Base-by-base conservation (phyloP, 1,139 yeast species). In the Candida tetrigidarum region DNA sequence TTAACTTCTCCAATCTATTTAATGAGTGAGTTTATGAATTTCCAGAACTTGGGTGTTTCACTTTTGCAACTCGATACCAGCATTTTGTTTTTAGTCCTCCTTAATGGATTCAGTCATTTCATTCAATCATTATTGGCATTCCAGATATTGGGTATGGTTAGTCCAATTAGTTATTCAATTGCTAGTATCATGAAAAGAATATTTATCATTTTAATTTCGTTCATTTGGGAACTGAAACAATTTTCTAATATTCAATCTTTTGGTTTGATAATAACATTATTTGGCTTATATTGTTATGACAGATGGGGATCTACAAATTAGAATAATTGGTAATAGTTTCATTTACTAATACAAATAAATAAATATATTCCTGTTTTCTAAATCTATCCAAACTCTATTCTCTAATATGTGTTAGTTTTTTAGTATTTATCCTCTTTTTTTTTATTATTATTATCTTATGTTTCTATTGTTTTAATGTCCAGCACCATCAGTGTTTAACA, bases 81-180 rank as follows among this genome's bases (percentile, higher is more conserved):
- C 10, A 67, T 75, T 3, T 37, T 68, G 2, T 36, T 52, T 0
- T 59, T 82, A 37, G 71, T 84, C 25, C 27, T 78, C 10, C 46
- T 83, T 10, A 86, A 92, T 64, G 97, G 97, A 5, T 52, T 83
- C 4, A 77, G 91, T 11, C 98, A 92, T 67, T 92, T 91, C 57
- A 63, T 83, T 47, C 98, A 92, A 67, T 86, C 95, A 41, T 71
- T 92, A 59, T 70, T 91, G 46, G 97, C 97, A 27, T 92, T 92
- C 66, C 96, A 90, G 65, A 81, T 92, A 40, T 78, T 92, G 55
- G 97, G 97, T 8, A 69, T 83, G 63, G 81, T 92, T 27, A 81
- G 92, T 11, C 95, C 98, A 1, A 93, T 92, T 40, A 88, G 92
- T 52, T 92, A 92, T 67, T 86, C 96, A 33, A 89, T 92, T 57